phyloP scores from a whole-genome alignment of 225 moss, liverwort and hornwort species.

The Sphagnum contortum region DNA sequence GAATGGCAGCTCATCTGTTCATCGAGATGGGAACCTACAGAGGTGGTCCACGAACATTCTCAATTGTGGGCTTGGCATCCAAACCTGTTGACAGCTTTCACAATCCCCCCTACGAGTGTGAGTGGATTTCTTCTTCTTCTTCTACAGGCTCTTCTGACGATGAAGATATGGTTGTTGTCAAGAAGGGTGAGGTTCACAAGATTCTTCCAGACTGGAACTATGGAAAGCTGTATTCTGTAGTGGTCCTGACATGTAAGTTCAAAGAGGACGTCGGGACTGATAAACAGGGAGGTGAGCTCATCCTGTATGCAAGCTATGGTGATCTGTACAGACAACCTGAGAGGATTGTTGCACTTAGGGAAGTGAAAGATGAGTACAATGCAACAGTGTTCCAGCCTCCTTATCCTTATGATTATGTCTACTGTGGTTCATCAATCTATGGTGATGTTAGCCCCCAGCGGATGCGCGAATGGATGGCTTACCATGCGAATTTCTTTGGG shows the following conservation, averaged over 20 bases:
- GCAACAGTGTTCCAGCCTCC: constrained; percentile 22
- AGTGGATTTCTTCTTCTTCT: constrained; percentile 15
- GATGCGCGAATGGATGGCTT: constrained; percentile 59
- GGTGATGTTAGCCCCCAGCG: constrained; percentile 51
- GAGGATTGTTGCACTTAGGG: constrained; percentile 19
- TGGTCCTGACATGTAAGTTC: constrained; percentile 47
- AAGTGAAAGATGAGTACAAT: constrained; percentile 30
- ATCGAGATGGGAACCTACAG: constrained; percentile 55
- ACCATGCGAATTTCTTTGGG: constrained; percentile 36
- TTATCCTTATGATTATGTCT: constrained; percentile 41
- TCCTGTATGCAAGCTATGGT: constrained; percentile 40
- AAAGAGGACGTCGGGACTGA: constrained; percentile 19
- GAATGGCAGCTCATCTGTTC: constrained; percentile 37
- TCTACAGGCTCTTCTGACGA: no score
- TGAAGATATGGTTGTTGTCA: no score
- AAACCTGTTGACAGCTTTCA: constrained; percentile 31
- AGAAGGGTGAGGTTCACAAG: constrained; percentile 14
- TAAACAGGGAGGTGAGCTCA: constrained; percentile 29
- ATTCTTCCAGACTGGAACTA: constrained; percentile 51
- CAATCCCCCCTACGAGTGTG: constrained; percentile 22
- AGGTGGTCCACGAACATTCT: constrained; percentile 24
- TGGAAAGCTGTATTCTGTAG: constrained; percentile 49
- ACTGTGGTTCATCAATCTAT: constrained; percentile 49
- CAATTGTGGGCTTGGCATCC: constrained; percentile 38
- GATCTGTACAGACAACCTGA: constrained; percentile 27